Conservation (phyloP, 345 rosid genomes). For the Arabidopsis suecica region DNA sequence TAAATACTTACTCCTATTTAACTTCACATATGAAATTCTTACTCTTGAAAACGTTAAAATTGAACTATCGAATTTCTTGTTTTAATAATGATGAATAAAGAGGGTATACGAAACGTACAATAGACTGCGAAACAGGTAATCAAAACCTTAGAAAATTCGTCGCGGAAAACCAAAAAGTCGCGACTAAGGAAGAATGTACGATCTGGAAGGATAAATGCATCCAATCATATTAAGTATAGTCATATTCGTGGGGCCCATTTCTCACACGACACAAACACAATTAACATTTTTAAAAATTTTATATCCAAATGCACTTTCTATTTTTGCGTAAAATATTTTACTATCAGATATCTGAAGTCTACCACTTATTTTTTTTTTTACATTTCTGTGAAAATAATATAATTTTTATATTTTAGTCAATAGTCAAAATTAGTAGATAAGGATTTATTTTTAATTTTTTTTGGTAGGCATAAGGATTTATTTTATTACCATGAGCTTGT, state of each 20-base stretch:
- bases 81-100: no score
- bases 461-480: background rate
- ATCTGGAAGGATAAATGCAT: slow-evolving; percentile 3
- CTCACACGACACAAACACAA: slow-evolving; percentile 28
- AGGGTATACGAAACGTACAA: background rate
- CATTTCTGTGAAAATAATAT: background rate
- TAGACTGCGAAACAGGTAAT: slow-evolving; percentile 11
- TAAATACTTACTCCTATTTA: no score
- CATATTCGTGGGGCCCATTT: slow-evolving; percentile 32
- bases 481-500: background rate
- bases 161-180: slow-evolving; percentile 12
- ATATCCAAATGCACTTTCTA: no score
- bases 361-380: background rate
- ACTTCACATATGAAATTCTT: no score
- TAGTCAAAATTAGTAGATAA: slow-evolving; percentile 9
- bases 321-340: background rate
- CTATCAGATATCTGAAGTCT: slow-evolving; percentile 3
- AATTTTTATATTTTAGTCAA: background rate
- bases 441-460: background rate
- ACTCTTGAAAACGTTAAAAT: no score
- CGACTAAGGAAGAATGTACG: background rate
- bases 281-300: background rate
- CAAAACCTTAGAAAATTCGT: background rate
- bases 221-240: slow-evolving; percentile 6
- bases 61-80: no score